Conservation (phyloP, 129 eudicot genomes). For the Sambucus nigra region DNA sequence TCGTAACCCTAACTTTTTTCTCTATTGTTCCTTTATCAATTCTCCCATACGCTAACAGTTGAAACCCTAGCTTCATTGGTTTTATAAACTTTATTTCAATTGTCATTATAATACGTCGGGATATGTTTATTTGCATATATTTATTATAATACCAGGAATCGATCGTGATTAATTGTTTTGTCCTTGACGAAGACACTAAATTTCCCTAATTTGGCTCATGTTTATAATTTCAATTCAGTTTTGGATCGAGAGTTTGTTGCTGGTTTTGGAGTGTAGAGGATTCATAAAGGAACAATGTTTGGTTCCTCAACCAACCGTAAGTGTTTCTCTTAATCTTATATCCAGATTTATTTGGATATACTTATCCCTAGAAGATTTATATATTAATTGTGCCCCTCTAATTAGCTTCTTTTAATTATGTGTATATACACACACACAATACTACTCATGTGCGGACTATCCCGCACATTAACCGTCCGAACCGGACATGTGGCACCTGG, state of each 20-base stretch:
- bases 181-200: background rate
- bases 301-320: conserved; percentile 18
- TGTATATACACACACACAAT: too few relatives aligned
- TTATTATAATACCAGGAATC: background rate
- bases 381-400: too few relatives aligned
- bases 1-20: background rate
- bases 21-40: background rate
- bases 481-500: too few relatives aligned
- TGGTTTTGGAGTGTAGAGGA: conserved; percentile 2
- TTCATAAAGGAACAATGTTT: conserved; percentile 10
- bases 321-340: background rate
- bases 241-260: background rate
- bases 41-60: background rate
- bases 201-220: background rate
- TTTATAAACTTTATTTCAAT: background rate
- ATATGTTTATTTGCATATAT: background rate
- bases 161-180: background rate
- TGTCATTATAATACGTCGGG: background rate
- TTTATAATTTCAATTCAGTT: background rate
- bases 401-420: too few relatives aligned
- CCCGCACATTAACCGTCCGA: too few relatives aligned
- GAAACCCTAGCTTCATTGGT: background rate
- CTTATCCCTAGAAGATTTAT: too few relatives aligned
- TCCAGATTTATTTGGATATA: too few relatives aligned
- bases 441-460: too few relatives aligned